These are phyloP conservation scores for Chlorophyllum brunneum DNA, from an alignment of 768 basidiomycete genomes.

Conservation along the genomic window DNA sequence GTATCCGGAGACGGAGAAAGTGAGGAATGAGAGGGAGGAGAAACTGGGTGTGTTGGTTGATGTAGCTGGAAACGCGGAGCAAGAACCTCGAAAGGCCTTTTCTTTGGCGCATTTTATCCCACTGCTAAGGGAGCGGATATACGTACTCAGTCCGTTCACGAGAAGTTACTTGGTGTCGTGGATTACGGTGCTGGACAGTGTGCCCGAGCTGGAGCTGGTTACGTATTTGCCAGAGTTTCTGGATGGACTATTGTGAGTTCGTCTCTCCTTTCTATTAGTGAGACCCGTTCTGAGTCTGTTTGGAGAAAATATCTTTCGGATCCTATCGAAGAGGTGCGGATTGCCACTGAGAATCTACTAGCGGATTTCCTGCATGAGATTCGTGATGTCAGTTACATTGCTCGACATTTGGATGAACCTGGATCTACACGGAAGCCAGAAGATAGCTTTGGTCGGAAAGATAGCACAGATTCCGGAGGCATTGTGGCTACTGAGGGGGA, in stretches of 20 bases:
- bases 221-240: conserved; percentile 93
- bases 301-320: conserved; percentile 91
- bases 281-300: neutral
- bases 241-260: conserved; percentile 85
- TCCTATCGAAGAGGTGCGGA: conserved; percentile 88
- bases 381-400: conserved; percentile 75
- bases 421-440: conserved; percentile 43
- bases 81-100: conserved; percentile 72
- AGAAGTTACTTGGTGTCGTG: conserved; percentile 95
- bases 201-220: conserved; percentile 94
- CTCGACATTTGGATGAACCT: conserved; percentile 59
- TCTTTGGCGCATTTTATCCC: conserved; percentile 95
- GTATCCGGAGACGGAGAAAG: conserved; percentile 74
- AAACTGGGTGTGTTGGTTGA: conserved; percentile 61
- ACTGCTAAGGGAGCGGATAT: conserved; percentile 86
- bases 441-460: conserved; percentile 13
- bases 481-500: neutral
- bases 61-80: conserved; percentile 48
- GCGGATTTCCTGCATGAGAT: conserved; percentile 91
- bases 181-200: conserved; percentile 93
- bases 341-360: conserved; percentile 85
- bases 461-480: conserved; percentile 1
- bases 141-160: conserved; percentile 94
- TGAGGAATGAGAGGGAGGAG: conserved; percentile 55
- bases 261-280: conserved; percentile 8